phyloP scores from a whole-genome alignment of 805 yeast species.

The Starmerella khaoyaiensis region DNA sequence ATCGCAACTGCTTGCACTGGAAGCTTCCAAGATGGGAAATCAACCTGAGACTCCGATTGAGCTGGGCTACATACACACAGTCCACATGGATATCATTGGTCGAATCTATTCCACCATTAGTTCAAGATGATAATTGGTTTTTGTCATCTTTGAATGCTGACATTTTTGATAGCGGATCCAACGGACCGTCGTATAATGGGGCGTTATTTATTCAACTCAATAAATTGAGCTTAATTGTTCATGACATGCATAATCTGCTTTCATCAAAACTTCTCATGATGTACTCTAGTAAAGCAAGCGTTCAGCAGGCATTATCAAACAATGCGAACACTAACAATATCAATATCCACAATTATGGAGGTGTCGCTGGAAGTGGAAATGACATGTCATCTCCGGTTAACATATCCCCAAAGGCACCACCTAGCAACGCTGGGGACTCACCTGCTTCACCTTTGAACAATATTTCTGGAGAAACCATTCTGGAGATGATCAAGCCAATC shows the following conservation, averaged over 20 bases:
- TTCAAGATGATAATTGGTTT: slow-evolving; percentile 60
- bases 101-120: slow-evolving; percentile 76
- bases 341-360: too few relatives aligned
- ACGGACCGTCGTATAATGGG: slow-evolving; percentile 15
- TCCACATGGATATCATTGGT: slow-evolving; percentile 81
- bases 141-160: slow-evolving; percentile 31
- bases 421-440: too few relatives aligned
- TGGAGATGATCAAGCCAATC: slow-evolving; percentile 54
- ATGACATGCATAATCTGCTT: slow-evolving; percentile 30
- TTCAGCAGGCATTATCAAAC: slow-evolving; percentile 14
- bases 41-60: slow-evolving; percentile 70
- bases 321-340: slow-evolving; percentile 14
- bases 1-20: slow-evolving; percentile 86
- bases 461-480: slow-evolving; percentile 39
- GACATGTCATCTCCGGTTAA: background rate
- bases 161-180: slow-evolving; percentile 25
- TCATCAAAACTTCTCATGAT: slow-evolving; percentile 13
- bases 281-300: slow-evolving; percentile 16
- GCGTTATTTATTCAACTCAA: slow-evolving; percentile 28
- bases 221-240: slow-evolving; percentile 26
- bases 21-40: slow-evolving; percentile 91
- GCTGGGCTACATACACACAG: slow-evolving; percentile 91
- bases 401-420: background rate
- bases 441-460: slow-evolving; percentile 33
- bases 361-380: too few relatives aligned